Evolutionary conservation across 2,329 filamentous ascomycete genomes (phyloP).

Genomic region (Cordyceps javanica): DNA sequence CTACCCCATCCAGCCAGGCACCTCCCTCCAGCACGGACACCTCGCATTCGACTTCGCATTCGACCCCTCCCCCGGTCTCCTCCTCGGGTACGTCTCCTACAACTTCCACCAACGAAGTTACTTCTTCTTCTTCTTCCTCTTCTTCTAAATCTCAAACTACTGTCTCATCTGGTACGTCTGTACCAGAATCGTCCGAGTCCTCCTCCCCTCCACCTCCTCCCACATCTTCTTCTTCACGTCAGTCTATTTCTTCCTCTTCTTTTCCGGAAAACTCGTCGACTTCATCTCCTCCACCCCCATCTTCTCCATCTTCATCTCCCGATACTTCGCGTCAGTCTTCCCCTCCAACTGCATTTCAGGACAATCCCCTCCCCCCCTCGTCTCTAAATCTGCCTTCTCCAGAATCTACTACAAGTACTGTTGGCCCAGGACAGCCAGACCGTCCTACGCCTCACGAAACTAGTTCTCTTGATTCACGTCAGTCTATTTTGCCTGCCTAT

Average conservation of each 20-base stretch:
- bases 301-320: background rate
- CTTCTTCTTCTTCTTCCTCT: slow-evolving; percentile 14
- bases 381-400: background rate
- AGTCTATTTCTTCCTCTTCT: slow-evolving; percentile 19
- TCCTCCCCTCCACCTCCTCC: slow-evolving; percentile 22
- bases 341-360: background rate
- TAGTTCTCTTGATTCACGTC: background rate
- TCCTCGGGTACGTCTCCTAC: slow-evolving; percentile 24
- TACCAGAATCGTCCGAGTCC: slow-evolving; percentile 20
- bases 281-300: slow-evolving; percentile 14
- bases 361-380: background rate
- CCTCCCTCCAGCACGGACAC: slow-evolving; percentile 10
- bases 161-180: slow-evolving; percentile 26
- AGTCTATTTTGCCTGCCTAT: background rate
- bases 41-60: slow-evolving; percentile 13
- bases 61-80: slow-evolving; percentile 12
- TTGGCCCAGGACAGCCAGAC: background rate
- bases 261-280: slow-evolving; percentile 16
- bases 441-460: background rate
- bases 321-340: slow-evolving; percentile 5
- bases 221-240: slow-evolving; percentile 17
- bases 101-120: slow-evolving; percentile 22
- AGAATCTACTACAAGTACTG: background rate
- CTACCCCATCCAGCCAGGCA: background rate
- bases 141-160: slow-evolving; percentile 16